Evolutionary conservation across 371 early-diverging fungal genomes (phyloP).

Genomic region (Syncephalastrum contaminatum): DNA sequence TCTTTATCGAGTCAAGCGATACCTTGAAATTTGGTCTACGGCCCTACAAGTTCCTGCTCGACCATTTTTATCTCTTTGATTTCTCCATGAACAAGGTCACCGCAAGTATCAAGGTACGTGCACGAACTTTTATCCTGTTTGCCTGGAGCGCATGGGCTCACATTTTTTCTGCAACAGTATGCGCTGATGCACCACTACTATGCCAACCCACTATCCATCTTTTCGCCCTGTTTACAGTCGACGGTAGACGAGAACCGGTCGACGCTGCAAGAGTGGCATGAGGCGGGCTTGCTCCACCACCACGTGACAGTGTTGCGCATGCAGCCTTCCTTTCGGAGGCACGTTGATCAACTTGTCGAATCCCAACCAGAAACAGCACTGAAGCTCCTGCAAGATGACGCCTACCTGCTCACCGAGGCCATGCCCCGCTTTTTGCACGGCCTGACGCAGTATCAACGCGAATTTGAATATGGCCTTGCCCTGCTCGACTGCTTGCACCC

Average conservation of each 20-base stretch:
- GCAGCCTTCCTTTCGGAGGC: conserved; percentile 69
- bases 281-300: conserved; percentile 32
- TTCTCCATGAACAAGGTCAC: conserved; percentile 75
- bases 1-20: conserved; percentile 56
- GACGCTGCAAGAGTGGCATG: conserved; percentile 32
- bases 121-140: background rate
- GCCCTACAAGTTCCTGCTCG: conserved; percentile 73
- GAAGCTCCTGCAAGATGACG: conserved; percentile 55
- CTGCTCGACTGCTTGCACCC: conserved; percentile 51
- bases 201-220: conserved; percentile 80
- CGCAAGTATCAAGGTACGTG: conserved; percentile 66
- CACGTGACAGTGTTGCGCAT: conserved; percentile 70
- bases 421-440: conserved; percentile 40
- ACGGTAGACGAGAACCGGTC: conserved; percentile 26
- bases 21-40: conserved; percentile 66
- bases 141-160: background rate
- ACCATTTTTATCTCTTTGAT: conserved; percentile 76
- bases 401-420: conserved; percentile 37
- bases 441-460: conserved; percentile 48
- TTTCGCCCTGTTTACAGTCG: conserved; percentile 38
- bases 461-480: conserved; percentile 52
- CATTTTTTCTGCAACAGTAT: conserved; percentile 52
- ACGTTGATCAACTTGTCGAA: conserved; percentile 47
- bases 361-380: conserved; percentile 48
- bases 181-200: conserved; percentile 86